Base-by-base conservation (phyloP, 306 rosid genomes). In the Cucurbita pepo region DNA sequence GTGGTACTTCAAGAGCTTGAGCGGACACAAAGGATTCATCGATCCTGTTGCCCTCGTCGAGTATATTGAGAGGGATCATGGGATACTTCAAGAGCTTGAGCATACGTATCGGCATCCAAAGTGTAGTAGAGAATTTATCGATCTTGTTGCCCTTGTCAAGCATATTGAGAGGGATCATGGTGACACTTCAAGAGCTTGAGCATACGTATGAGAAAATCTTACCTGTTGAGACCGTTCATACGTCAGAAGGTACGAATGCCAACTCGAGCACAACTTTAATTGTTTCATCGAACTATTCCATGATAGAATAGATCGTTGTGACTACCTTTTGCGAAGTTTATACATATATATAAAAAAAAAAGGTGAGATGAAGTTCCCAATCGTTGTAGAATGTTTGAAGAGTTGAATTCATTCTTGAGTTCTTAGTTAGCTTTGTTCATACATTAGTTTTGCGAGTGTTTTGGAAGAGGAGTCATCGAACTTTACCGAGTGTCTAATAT, bases 111-210 rank as follows among this genome's bases (percentile, higher is more conserved):
- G 43, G 36, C 34, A 96, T 82, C 98, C 96, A 0, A 92, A 87
- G 85, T 90, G 96, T 78, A 87, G 91, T 69, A 82, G 63, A 75
- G 90, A 96, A 22, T 90, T 92, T 84, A 64, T 80, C 7, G 96
- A 88, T 67, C 90, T 95, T 0, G 91, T 79, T 22, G 78, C 86
- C 14, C 91, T 92, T 40, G 92, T 86, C 71, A 82, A 86, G 78
- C 96, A 92, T 57, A 92, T 92, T 56, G 96, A 92, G 86, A 90
- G 76, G 77, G 96, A 84, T 18, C 97, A 92, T 45, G 95, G 91
- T 7, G 92, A 96, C 48, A 54, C 83, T 61, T 88, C 92, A 59
- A 74, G 76, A 63, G 80, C 78, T 4, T 85, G 73, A 67, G 21
- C 41, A 14, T 25, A 14, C 21, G 3, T 45, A 47, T 25, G 53